Percentiles rank a stretch among this genome's conserved stretches.
Conservation (phyloP, 2,329 filamentous ascomycete species). For the Aureobasidium sp. region DNA sequence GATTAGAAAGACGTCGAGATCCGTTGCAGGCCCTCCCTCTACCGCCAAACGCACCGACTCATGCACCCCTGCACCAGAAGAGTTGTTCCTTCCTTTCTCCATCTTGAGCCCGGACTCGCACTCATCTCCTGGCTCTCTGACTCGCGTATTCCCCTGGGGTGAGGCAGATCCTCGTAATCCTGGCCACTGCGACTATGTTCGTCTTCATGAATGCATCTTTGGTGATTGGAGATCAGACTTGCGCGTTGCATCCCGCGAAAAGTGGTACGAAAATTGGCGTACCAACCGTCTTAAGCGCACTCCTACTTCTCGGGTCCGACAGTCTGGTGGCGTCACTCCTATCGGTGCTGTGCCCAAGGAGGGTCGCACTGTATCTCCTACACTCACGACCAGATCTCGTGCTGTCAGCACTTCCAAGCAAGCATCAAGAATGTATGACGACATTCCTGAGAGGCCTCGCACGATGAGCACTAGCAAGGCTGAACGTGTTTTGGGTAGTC, state of each 20-base stretch:
- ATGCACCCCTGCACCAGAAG: conserved; percentile 36
- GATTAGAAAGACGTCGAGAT: conserved; percentile 23
- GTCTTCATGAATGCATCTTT: conserved; percentile 87
- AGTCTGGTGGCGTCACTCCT: conserved; percentile 31
- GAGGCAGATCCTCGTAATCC: conserved; percentile 90
- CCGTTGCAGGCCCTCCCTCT: conserved; percentile 8
- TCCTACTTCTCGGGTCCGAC: conserved; percentile 23
- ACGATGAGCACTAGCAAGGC: conserved; percentile 12
- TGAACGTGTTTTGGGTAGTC: conserved; percentile 13
- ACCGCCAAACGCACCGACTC: conserved; percentile 18
- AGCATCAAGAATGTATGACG: background rate
- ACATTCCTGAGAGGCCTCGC: background rate
- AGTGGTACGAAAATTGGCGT: conserved; percentile 96
- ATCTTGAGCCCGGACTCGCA: conserved; percentile 92
- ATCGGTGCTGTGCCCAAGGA: conserved; percentile 28
- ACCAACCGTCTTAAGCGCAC: conserved; percentile 46
- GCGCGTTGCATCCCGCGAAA: conserved; percentile 79
- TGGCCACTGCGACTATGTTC: conserved; percentile 87
- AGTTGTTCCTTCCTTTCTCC: conserved; percentile 76
- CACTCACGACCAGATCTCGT: conserved; percentile 4
- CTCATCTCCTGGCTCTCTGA: conserved; percentile 59
- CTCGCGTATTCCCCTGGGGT: conserved; percentile 91
- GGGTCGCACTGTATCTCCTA: conserved; percentile 19
- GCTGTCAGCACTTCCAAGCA: conserved; percentile 4
- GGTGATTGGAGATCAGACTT: conserved; percentile 87